Conservation (phyloP, 139 green algal species). For the Chlamydomonas sp. region DNA sequence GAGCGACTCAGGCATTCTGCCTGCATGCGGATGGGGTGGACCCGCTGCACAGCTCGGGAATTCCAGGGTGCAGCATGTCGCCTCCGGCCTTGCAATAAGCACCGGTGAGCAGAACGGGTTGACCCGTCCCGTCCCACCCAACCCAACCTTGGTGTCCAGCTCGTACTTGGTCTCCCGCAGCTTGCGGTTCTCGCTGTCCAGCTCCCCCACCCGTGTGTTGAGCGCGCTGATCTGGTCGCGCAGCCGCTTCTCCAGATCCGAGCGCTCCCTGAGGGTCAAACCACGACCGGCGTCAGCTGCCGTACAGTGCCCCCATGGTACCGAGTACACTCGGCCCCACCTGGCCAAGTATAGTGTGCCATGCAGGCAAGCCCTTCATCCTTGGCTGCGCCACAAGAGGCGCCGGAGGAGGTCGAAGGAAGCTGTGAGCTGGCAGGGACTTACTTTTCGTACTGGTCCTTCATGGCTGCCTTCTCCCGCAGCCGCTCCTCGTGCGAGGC, state of each 20-base stretch:
- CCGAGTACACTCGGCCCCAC: too few relatives aligned
- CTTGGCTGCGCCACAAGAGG: too few relatives aligned
- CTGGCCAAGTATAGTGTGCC: too few relatives aligned
- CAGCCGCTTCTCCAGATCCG: constrained; percentile 42
- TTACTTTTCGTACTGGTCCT: constrained; percentile 63
- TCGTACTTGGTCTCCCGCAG: constrained; percentile 82
- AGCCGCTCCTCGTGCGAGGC: constrained; percentile 62
- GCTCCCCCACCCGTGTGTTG: constrained; percentile 49
- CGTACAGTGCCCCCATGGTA: too few relatives aligned
- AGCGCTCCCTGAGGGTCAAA: constrained; percentile 48
- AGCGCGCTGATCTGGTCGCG: constrained; percentile 48
- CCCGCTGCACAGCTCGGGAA: too few relatives aligned
- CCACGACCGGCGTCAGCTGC: not conserved
- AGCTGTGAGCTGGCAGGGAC: not conserved
- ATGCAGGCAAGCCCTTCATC: not conserved
- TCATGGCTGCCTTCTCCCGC: constrained; percentile 59
- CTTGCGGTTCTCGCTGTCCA: constrained; percentile 72
- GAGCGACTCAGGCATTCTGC: too few relatives aligned
- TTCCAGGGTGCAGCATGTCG: too few relatives aligned
- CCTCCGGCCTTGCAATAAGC: too few relatives aligned
- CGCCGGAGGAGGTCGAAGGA: not conserved
- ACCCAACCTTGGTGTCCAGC: constrained; percentile 75
- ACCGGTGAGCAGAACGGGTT: not conserved
- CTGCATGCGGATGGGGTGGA: too few relatives aligned
- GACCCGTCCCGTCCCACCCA: not conserved